phyloP scores from a whole-genome alignment of 495 filamentous ascomycete species.

The Penicillium crystallinum region DNA sequence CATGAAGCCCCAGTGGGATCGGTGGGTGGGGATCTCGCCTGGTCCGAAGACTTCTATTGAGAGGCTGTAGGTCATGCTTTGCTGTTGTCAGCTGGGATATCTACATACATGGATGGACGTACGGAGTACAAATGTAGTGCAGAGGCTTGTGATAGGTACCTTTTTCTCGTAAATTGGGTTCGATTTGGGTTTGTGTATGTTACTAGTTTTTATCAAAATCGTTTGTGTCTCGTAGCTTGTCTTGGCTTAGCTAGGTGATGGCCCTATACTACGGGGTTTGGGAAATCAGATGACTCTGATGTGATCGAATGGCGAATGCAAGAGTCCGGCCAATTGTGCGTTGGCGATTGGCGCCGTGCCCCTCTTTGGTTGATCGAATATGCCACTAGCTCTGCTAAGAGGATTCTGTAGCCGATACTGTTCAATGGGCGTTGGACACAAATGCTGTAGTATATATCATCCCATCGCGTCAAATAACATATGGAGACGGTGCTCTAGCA shows the following conservation, averaged over 20 bases:
- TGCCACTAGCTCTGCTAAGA: background rate
- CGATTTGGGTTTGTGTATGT: background rate
- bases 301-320: background rate
- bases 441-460: background rate
- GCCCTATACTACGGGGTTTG: background rate
- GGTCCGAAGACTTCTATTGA: constrained; percentile 21
- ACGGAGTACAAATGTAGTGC: too few relatives aligned
- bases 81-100: background rate
- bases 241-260: background rate
- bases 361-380: background rate
- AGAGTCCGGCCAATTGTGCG: background rate
- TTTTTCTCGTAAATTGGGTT: background rate
- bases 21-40: constrained; percentile 16
- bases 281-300: background rate
- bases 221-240: background rate
- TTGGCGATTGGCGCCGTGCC: background rate
- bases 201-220: background rate
- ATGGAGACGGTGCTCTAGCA: background rate
- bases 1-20: constrained; percentile 25
- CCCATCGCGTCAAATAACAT: background rate
- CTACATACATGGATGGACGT: too few relatives aligned
- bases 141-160: background rate
- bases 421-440: background rate
- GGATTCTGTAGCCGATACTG: background rate
- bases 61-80: constrained; percentile 12